Percentiles rank a stretch among this genome's conserved stretches.
Conservation (phyloP, 345 rosid genomes). For the Melaleuca alternifolia region DNA sequence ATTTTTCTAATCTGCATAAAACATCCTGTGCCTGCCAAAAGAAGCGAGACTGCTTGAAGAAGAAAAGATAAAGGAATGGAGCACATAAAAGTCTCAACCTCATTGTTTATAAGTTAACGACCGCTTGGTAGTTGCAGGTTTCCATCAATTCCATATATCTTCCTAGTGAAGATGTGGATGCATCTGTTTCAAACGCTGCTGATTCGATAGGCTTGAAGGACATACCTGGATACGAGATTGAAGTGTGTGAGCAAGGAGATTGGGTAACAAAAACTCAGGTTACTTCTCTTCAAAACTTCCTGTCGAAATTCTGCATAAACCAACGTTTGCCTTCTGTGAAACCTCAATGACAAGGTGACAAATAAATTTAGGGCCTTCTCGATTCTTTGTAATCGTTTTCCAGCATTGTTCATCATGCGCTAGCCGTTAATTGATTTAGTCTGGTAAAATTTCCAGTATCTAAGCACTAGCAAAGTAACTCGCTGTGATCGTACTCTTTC, state of each 20-base stretch:
- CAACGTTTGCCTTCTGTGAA: neutral
- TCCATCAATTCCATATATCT: slow-evolving; percentile 62
- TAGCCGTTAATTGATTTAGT: neutral
- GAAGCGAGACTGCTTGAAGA: neutral
- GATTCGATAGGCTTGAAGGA: slow-evolving; percentile 60
- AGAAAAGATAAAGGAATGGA: neutral
- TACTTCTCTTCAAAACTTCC: neutral
- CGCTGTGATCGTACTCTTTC: neutral
- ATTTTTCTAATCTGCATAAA: neutral
- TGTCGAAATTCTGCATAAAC: neutral
- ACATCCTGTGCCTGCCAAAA: neutral
- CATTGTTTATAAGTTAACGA: neutral
- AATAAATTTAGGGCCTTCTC: neutral
- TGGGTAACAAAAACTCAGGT: slow-evolving; percentile 77
- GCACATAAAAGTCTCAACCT: neutral
- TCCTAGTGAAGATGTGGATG: slow-evolving; percentile 41
- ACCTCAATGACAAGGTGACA: neutral
- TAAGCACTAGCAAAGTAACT: neutral
- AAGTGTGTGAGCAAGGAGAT: slow-evolving; percentile 46
- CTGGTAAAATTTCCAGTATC: neutral
- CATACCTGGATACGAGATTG: slow-evolving; percentile 47
- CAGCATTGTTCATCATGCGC: neutral
- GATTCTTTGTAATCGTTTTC: neutral
- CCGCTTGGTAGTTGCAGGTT: slow-evolving; percentile 19
- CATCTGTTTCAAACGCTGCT: slow-evolving; percentile 58